Percentiles rank a stretch among this genome's conserved stretches.
These are phyloP conservation scores for Physcomitrellopsis africana DNA, from an alignment of 225 moss, liverwort and hornwort species.

Conservation along the genomic window DNA sequence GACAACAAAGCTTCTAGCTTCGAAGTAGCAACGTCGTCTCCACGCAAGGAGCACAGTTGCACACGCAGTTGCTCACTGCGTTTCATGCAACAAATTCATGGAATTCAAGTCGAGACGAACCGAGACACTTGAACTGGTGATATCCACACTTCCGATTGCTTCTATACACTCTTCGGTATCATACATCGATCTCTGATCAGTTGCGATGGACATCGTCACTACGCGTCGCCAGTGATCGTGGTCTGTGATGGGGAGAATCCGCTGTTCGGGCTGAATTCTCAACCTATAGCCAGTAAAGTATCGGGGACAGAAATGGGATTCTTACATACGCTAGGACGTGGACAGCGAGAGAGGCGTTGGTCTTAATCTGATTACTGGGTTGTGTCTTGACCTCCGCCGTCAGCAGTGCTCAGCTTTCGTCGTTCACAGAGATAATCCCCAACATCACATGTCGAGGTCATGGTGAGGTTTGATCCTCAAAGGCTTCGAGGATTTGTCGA, in stretches of 20 bases:
- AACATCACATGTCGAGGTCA: neutral
- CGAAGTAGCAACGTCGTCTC: neutral
- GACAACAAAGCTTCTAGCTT: neutral
- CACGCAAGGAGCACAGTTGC: neutral
- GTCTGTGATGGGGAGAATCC: neutral
- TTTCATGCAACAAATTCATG: neutral
- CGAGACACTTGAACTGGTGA: conserved; percentile 5
- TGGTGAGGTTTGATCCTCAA: neutral
- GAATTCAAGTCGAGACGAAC: neutral
- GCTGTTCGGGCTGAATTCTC: neutral
- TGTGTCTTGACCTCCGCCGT: neutral
- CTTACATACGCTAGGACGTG: neutral
- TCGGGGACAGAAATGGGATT: neutral
- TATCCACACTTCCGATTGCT: neutral
- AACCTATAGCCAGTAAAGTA: neutral
- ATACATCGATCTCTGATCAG: conserved; percentile 11
- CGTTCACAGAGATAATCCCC: neutral
- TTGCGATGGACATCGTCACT: neutral
- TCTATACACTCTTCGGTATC: conserved; percentile 9
- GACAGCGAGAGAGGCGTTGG: neutral
- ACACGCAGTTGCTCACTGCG: neutral
- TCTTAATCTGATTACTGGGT: neutral
- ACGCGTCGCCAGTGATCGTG: neutral
- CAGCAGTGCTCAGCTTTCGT: neutral
- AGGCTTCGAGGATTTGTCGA: neutral